phyloP scores from a whole-genome alignment of 2,329 filamentous ascomycete genomes.

The Nothophoma quercina region DNA sequence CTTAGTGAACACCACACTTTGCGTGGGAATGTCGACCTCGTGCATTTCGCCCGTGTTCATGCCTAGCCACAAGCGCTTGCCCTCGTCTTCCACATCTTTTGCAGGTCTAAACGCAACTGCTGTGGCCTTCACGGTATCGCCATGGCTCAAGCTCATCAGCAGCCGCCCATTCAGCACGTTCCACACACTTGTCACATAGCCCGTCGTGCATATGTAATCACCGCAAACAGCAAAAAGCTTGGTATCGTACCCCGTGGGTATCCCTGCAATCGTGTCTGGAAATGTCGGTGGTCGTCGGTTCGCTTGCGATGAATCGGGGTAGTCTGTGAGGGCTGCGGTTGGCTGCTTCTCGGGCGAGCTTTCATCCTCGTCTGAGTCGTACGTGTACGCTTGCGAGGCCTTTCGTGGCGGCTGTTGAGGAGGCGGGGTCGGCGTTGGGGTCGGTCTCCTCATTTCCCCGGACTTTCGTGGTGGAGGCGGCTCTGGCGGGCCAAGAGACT shows the following conservation, averaged over 20 bases:
- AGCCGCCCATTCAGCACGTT: constrained; percentile 82
- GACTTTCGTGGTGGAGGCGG: constrained; percentile 47
- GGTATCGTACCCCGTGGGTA: constrained; percentile 85
- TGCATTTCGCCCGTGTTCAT: constrained; percentile 87
- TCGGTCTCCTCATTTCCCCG: constrained; percentile 41
- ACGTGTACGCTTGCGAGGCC: constrained; percentile 37
- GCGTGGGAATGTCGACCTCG: constrained; percentile 82
- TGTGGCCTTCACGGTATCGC: constrained; percentile 83
- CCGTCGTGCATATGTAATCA: constrained; percentile 84
- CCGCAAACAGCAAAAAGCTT: constrained; percentile 88
- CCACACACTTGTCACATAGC: constrained; percentile 88
- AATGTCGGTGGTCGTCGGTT: constrained; percentile 84
- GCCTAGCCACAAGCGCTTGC: constrained; percentile 84
- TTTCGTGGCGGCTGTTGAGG: constrained; percentile 15
- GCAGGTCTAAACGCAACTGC: constrained; percentile 87
- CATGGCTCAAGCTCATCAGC: constrained; percentile 80
- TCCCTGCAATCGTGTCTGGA: constrained; percentile 75
- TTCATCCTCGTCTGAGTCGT: constrained; percentile 61
- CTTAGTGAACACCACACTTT: constrained; percentile 73
- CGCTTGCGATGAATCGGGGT: constrained; percentile 82
- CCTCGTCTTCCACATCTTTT: constrained; percentile 78
- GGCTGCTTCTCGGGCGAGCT: constrained; percentile 55
- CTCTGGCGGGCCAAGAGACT: constrained; percentile 41
- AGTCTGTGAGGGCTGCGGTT: constrained; percentile 66
- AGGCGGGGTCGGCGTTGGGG: constrained; percentile 21